Base-by-base conservation (phyloP, 768 basidiomycete species). In the Lactifluus volemus region DNA sequence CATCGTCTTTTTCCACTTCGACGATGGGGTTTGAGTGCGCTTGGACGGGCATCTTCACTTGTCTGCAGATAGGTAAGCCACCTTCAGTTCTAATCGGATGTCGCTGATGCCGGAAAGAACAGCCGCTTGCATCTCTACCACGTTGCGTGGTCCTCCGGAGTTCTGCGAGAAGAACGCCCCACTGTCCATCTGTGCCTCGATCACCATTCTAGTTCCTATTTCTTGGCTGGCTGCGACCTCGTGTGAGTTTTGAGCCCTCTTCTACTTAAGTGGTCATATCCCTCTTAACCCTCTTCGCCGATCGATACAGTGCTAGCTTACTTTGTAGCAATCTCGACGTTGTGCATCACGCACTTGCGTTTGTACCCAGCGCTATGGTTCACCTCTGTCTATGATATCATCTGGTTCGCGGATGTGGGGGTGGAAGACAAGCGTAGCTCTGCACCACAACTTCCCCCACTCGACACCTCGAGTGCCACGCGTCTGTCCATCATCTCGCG, bases 101-200 rank as follows among this genome's bases (percentile, higher is more conserved):
- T 57, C 21, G 4, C 49, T 60, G 54, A 42, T 39, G 14, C 12
- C 55, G 21, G 61, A 30, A 19, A 30, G 19, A 49, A 17, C 55
- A 84, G 84, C 78, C 52, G 76, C 77, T 48, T 79, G 80, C 21
- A 75, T 84, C 51, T 75, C 73, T 60, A 68, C 75, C 30, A 80
- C 82, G 12, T 63, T 81, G 39, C 75, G 75, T 55, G 76, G 78
- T 7, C 76, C 78, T 19, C 71, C 75, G 8, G 60, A 63, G 10
- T 66, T 68, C n/a, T 79, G 78, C 60, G 70, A 67, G 15, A 61
- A 54, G 4, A 66, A 71, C 29, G 15, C 67, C 32, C 60, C 63
- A 59, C 64, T 45, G 14, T 48, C 48, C 4, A 49, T 67, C 50
- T 70, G 71, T 48, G 69, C 73, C 5, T 71, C 73, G 0, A 67